Conservation (phyloP, 2,329 filamentous ascomycete species). For the Fusarium verticillioides region DNA sequence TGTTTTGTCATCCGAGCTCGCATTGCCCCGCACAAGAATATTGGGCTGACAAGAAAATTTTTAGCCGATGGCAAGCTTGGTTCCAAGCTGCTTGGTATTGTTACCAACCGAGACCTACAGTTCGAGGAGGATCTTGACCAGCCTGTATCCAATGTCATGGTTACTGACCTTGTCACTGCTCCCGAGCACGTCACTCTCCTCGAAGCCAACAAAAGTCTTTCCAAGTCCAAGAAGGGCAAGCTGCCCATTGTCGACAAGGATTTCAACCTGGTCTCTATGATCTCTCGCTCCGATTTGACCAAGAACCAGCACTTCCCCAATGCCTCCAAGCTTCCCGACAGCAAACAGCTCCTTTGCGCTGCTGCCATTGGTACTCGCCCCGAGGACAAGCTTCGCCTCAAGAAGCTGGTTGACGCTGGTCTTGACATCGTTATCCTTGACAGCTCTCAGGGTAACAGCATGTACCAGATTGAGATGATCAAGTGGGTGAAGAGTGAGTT, state of each 20-base stretch:
- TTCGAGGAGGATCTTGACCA: conserved; percentile 83
- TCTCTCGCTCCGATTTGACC: conserved; percentile 94
- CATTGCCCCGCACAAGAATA: conserved; percentile 27
- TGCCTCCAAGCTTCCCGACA: conserved; percentile 94
- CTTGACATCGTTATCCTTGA: conserved; percentile 96
- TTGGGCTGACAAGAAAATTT: conserved; percentile 36
- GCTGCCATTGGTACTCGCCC: conserved; percentile 95
- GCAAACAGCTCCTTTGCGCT: conserved; percentile 96
- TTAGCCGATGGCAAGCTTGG: conserved; percentile 90
- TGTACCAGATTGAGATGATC: conserved; percentile 99
- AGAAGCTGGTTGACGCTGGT: conserved; percentile 91
- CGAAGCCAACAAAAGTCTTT: conserved; percentile 93
- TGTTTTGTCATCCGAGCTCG: conserved; percentile 12
- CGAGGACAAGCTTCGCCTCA: conserved; percentile 87
- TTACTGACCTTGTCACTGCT: conserved; percentile 91
- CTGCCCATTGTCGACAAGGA: conserved; percentile 88
- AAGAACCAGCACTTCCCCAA: conserved; percentile 98
- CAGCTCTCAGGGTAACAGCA: conserved; percentile 96
- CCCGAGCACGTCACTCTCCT: conserved; percentile 81
- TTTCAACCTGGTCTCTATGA: conserved; percentile 89
- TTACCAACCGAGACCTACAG: conserved; percentile 97
- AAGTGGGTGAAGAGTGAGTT: conserved; percentile 92
- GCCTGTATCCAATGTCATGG: conserved; percentile 91
- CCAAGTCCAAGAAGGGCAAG: conserved; percentile 98
- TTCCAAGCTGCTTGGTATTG: conserved; percentile 96